These are phyloP conservation scores for Wickerhamiella brachini DNA, from an alignment of 805 yeast genomes.

Conservation along the genomic window DNA sequence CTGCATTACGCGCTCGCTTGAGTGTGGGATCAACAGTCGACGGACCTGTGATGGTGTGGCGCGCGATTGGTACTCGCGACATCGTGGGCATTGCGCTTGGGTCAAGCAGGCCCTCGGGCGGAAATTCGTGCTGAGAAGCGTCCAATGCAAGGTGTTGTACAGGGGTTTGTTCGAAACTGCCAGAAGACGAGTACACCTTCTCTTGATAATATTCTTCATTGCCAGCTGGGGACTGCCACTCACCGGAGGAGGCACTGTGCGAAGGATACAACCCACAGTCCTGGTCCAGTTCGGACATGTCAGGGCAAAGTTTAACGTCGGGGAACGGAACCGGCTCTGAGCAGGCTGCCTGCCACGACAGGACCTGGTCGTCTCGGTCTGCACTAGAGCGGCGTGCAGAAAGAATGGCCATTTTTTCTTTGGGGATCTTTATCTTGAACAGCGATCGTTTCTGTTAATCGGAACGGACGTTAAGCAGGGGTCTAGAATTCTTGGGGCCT, in stretches of 20 bases:
- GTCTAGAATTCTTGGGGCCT: not conserved
- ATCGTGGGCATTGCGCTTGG: not conserved
- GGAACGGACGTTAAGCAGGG: not conserved
- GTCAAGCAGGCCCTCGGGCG: not conserved
- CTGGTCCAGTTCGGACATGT: not conserved
- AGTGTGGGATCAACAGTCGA: not conserved
- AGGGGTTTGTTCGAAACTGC: not conserved
- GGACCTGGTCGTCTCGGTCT: not conserved
- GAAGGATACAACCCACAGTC: not conserved
- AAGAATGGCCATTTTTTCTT: not conserved
- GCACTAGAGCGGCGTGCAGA: not conserved
- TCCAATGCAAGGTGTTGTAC: not conserved
- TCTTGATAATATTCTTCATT: not conserved
- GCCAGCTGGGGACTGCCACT: not conserved
- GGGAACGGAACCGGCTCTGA: not conserved
- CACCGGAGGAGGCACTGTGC: not conserved
- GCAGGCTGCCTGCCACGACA: not conserved
- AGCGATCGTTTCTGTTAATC: not conserved
- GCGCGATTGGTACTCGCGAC: not conserved
- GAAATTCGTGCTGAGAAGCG: not conserved
- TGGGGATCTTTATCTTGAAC: not conserved
- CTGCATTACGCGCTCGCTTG: not conserved
- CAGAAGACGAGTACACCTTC: not conserved
- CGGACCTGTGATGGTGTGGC: not conserved
- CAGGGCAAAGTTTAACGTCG: not conserved